Base-by-base conservation (phyloP, 768 basidiomycete species). In the Mrakia gelida region DNA sequence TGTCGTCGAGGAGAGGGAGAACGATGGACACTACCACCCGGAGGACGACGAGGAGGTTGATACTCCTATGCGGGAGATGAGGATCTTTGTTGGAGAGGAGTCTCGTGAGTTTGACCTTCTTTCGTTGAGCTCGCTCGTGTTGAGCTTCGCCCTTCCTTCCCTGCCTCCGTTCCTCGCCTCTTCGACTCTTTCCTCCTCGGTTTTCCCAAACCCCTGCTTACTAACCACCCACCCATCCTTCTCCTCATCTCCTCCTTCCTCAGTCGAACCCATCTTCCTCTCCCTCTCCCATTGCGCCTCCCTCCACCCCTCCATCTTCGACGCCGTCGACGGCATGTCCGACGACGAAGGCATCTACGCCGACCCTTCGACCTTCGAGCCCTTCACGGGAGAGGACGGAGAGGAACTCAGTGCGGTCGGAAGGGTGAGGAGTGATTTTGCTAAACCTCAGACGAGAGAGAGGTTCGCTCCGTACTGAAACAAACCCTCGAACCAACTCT, bases 381-480 rank as follows among this genome's bases (percentile, higher is more conserved):
- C 87, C 1, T 91, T 92, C 83, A 86, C 85, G 30, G 91, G 90
- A 38, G 87, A 88, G 68, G 90, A 87, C 75, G 88, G 86, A 30
- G 87, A 93, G 81, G 92, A 94, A 85, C 88, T 94, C 80, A 92
- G 90, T 84, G 90, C 91, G 86, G 92, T 91, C 80, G 94, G 94
- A 87, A 90, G 92, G 91, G 92, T 94, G 91, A 92, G 94, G 91
- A 92, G 90, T 84, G 89, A 92, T 92, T 92, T 92, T 84, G 82
- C 88, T 85, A 90, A 90, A 87, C 79, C 79, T 56, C 85, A 90
- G 87, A 88, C 85, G 83, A 70, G 67, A 43, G 67, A 70, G 67
- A 91, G 93, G 85, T 94, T 87, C 86, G 86, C 89, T 78, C 94
- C 94, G 81, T 95, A 95, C 89, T 95, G 92, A 91, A 88, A 34